Conservation (phyloP, 352 stramenopile species). For the Stramenopiles sp. region DNA sequence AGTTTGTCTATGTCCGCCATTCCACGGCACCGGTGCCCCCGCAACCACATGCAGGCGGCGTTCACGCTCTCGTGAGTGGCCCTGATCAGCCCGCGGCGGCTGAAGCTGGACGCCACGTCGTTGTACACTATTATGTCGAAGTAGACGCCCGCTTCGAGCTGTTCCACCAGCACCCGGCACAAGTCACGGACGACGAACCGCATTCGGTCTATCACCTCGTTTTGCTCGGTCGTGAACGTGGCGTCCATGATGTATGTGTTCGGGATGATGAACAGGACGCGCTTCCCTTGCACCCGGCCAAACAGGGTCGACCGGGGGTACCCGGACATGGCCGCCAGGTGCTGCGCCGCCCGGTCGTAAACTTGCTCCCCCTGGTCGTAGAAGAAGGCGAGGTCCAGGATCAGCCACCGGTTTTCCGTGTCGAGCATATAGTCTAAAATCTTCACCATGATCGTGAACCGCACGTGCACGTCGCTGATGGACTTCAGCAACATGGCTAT, state of each 20-base stretch:
- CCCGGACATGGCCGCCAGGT: not conserved
- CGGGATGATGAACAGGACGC: not conserved
- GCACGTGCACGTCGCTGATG: not conserved
- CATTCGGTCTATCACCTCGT: not conserved
- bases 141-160: not conserved
- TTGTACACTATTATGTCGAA: slow-evolving; percentile 1
- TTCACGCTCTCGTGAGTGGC: not conserved
- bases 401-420: slow-evolving; percentile 6
- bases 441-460: not conserved
- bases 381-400: not conserved
- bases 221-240: not conserved
- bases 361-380: not conserved
- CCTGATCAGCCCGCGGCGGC: not conserved
- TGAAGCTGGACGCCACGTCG: not conserved
- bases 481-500: not conserved
- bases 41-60: not conserved
- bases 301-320: not conserved
- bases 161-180: not conserved
- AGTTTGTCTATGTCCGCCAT: no score
- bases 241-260: not conserved
- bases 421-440: not conserved
- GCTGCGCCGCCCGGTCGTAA: not conserved
- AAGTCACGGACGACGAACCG: not conserved
- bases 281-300: slow-evolving; percentile 4
- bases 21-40: no score